Evolutionary conservation across 306 rosid genomes (phyloP).

Genomic region (Bauhinia variegata): DNA sequence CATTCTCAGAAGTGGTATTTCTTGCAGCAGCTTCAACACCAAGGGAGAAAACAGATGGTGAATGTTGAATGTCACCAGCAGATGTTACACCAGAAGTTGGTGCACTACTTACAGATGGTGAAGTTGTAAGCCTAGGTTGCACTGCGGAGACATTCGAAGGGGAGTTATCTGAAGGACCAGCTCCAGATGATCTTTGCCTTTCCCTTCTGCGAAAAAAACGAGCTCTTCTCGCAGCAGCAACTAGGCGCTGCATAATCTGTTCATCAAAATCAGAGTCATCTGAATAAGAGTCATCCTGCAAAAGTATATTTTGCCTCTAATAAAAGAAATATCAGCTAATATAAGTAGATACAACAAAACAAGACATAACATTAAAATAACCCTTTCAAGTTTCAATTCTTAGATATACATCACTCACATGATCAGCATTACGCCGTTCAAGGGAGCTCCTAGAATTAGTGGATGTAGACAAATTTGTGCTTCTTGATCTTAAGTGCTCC

Average conservation of each 20-base stretch:
- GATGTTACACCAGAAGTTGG: constrained; percentile 40
- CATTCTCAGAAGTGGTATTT: constrained; percentile 37
- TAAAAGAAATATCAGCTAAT: constrained; percentile 27
- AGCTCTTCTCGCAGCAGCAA: constrained; percentile 65
- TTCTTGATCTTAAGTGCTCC: constrained; percentile 55
- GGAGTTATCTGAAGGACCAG: constrained; percentile 58
- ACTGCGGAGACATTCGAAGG: constrained; percentile 31
- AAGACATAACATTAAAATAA: constrained; percentile 43
- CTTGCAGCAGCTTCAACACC: constrained; percentile 30
- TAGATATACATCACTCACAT: constrained; percentile 51
- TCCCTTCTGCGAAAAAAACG: constrained; percentile 59
- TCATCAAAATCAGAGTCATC: constrained; percentile 77
- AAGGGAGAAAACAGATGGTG: constrained; percentile 25
- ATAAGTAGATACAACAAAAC: constrained; percentile 2
- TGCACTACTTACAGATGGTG: constrained; percentile 49
- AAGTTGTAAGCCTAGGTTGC: constrained; percentile 42
- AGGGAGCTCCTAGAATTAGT: constrained; percentile 37
- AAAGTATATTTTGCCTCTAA: constrained; percentile 19
- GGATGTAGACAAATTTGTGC: constrained; percentile 42
- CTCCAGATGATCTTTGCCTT: constrained; percentile 60
- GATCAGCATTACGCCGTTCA: constrained; percentile 44
- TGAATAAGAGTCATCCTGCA: constrained; percentile 71
- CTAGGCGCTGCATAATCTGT: constrained; percentile 73
- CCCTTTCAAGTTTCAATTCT: constrained; percentile 12
- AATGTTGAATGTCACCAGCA: constrained; percentile 40